Percentiles rank a stretch among this genome's conserved stretches.
Evolutionary conservation across 768 basidiomycete genomes (phyloP).

Genomic region (Albatrellus ellisii): DNA sequence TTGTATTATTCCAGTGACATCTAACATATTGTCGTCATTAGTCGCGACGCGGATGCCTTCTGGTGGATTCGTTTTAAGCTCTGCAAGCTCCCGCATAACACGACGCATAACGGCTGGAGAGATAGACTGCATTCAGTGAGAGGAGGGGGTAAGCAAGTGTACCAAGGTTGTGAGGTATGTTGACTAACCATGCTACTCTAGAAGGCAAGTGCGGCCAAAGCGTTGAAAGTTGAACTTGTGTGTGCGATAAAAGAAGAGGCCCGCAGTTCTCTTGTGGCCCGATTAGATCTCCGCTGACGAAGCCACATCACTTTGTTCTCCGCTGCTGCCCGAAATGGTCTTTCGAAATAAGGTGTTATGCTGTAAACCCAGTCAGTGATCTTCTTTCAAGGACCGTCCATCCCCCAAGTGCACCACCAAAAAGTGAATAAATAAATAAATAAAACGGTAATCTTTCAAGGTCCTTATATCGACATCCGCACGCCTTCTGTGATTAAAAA

Average conservation of each 20-base stretch:
- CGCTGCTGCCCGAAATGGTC: no score
- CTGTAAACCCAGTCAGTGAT: no score
- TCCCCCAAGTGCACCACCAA: no score
- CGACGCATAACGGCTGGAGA: slow-evolving; percentile 60
- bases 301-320: no score
- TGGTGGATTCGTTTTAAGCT: slow-evolving; percentile 70
- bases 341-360: no score
- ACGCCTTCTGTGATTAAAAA: no score
- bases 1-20: slow-evolving; percentile 78
- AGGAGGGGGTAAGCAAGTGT: neutral
- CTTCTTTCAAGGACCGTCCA: no score
- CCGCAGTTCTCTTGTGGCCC: neutral
- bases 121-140: slow-evolving; percentile 22
- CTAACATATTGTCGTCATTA: slow-evolving; percentile 79
- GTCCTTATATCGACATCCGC: no score
- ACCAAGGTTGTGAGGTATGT: neutral
- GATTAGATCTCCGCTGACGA: slow-evolving; percentile 3
- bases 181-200: slow-evolving; percentile 3
- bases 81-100: slow-evolving; percentile 75
- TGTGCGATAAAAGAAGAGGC: neutral
- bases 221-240: neutral
- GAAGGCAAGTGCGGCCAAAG: neutral
- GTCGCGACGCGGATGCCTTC: slow-evolving; percentile 87
- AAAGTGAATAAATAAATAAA: no score
- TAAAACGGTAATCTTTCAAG: no score